Base-by-base conservation (phyloP, 2,329 filamentous ascomycete species). In the Reticulascus tulasneorum region DNA sequence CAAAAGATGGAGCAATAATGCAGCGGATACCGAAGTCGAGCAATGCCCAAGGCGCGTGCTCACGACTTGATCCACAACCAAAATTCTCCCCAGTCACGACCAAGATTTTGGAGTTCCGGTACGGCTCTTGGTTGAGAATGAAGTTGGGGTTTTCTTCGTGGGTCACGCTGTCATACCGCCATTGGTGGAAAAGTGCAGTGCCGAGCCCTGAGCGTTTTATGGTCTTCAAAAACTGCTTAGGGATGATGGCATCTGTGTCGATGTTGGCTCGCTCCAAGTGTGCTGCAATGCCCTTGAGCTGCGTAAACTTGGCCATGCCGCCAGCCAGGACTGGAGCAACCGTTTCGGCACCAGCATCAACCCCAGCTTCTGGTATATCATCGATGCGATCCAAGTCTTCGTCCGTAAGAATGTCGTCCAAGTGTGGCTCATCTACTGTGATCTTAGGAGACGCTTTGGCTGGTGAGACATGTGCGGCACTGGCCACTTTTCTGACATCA, bases 231-330 rank as follows among this genome's bases (percentile, higher is more conserved):
- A 97, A 98, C 62, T 98, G 93, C 67, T 98, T 98, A 47, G 93
- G 93, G 50, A 98, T 98, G 64, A 97, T 96, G 56, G 91, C 91
- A 55, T 98, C 93, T n/a, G 93, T 98, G 68, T 98, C 93, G 51
- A 96, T 82, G 61, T 98, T 98, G 48, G 84, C 75, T 52, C 85
- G 80, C 45, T 95, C 86, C 63, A 98, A 69, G 3, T 88, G 87
- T 9, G 90, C 93, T 2, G 89, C 88, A 47, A 91, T 83, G 39
- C 91, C 93, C 66, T 85, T 91, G 50, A 94, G 77, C 29, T 79
- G 76, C 17, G 78, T 80, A 66, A 97, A 97, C 57, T 87, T 87
- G 47, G 87, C 82, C 45, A 96, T 82, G 31, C 89, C 89, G 26
- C 67, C 65, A 27, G 70, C 69, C 33, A 62, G 63, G 11, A 68